A percentile compares a stretch with the other conserved stretches of the same genome.
These are phyloP conservation scores for Bromus sterilis DNA, from an alignment of 176 grass and related monocot species.

Conservation along the genomic window DNA sequence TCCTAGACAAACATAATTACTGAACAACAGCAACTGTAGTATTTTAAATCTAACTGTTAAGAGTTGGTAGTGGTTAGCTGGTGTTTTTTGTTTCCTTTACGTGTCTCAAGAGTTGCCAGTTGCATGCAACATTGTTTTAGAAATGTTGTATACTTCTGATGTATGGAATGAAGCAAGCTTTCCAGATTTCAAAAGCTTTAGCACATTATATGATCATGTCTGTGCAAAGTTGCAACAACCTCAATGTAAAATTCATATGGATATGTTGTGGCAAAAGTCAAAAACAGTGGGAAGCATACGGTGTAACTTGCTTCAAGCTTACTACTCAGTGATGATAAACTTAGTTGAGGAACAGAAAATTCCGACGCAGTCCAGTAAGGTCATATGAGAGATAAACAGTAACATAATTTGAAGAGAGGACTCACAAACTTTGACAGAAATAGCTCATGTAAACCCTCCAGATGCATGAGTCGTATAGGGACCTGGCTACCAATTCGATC, in stretches of 20 bases:
- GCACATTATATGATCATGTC: background rate
- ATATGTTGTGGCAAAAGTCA: background rate
- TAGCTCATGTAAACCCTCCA: conserved; percentile 94
- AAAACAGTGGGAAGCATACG: background rate
- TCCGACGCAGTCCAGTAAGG: background rate
- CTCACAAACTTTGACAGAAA: conserved; percentile 99
- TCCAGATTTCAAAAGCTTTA: conserved; percentile 9
- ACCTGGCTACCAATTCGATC: conserved; percentile 95
- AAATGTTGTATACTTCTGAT: background rate
- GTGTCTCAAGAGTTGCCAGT: background rate
- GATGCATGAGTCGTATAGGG: conserved; percentile 87
- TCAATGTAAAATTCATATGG: conserved; percentile 6
- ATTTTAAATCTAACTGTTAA: background rate
- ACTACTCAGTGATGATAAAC: background rate
- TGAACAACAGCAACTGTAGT: background rate
- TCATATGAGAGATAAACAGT: background rate
- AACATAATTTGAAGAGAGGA: background rate
- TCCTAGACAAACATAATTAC: background rate
- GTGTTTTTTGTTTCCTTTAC: background rate
- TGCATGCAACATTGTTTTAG: background rate
- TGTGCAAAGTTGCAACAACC: background rate
- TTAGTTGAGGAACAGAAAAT: conserved; percentile 3
- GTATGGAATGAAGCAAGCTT: background rate
- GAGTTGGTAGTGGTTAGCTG: background rate
- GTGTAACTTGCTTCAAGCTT: background rate